phyloP scores from a whole-genome alignment of 805 yeast species.

The Hanseniaspora lindneri region DNA sequence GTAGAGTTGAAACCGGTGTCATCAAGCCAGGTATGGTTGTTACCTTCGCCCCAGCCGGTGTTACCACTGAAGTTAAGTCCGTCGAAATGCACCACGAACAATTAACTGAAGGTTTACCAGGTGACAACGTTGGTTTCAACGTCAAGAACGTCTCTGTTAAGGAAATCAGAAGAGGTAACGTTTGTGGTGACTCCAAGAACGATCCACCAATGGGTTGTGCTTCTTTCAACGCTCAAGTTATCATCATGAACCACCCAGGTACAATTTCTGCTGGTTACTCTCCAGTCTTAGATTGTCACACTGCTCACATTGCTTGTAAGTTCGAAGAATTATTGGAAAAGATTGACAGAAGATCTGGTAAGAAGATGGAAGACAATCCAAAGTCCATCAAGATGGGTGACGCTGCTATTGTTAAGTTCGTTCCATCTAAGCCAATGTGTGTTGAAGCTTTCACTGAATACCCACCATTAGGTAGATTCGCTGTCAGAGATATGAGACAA shows the following conservation, averaged over 20 bases:
- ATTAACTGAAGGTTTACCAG: conserved; percentile 69
- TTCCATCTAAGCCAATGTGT: conserved; percentile 85
- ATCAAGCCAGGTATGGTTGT: conserved; percentile 88
- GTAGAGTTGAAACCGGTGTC: conserved; percentile 86
- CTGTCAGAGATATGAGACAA: conserved; percentile 99
- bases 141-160: conserved; percentile 81
- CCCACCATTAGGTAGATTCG: conserved; percentile 96
- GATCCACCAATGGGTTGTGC: conserved; percentile 74
- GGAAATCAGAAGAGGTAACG: conserved; percentile 89
- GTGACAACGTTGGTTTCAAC: conserved; percentile 87
- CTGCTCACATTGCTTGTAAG: conserved; percentile 86
- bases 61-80: conserved; percentile 81
- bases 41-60: conserved; percentile 81
- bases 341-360: conserved; percentile 90
- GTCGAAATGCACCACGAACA: conserved; percentile 82
- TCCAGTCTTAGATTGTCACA: conserved; percentile 86
- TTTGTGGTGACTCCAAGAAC: conserved; percentile 79
- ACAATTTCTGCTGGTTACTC: conserved; percentile 83
- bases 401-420: conserved; percentile 85
- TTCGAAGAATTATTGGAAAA: conserved; percentile 67
- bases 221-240: conserved; percentile 76
- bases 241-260: conserved; percentile 85
- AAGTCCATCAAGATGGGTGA: conserved; percentile 94
- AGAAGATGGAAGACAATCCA: conserved; percentile 78
- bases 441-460: conserved; percentile 89